Conservation (phyloP, 176 grass and related monocot species). For the Eleusine indica region DNA sequence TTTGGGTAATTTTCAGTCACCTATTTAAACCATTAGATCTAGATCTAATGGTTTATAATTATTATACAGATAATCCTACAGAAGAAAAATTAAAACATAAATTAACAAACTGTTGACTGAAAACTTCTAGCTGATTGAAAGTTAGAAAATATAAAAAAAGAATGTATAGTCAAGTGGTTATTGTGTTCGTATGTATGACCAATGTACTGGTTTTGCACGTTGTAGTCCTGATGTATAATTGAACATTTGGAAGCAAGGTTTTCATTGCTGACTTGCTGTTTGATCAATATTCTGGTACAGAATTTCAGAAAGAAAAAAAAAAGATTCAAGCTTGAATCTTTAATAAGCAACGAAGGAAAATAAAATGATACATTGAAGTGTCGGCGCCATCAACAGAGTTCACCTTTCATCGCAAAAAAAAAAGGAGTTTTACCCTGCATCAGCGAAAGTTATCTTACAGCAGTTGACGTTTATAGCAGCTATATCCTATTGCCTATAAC, state of each 20-base stretch:
- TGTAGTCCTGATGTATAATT: not conserved
- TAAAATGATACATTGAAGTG: not conserved
- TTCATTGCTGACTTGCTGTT: not conserved
- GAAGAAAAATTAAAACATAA: too few species aligned
- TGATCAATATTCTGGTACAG: not conserved
- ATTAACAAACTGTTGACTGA: too few species aligned
- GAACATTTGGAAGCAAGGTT: not conserved
- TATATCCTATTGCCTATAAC: conserved; percentile 15
- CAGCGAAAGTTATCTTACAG: not conserved
- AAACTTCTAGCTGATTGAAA: too few species aligned
- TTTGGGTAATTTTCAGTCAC: too few species aligned
- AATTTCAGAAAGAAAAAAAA: not conserved
- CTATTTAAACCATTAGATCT: too few species aligned
- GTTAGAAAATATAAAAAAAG: too few species aligned
- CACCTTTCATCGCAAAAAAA: too few species aligned
- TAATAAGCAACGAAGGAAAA: not conserved
- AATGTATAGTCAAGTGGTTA: not conserved
- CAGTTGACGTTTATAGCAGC: conserved; percentile 1
- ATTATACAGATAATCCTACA: too few species aligned
- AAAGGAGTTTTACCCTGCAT: not conserved
- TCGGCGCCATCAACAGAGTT: not conserved
- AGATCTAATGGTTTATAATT: too few species aligned
- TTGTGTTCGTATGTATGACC: not conserved
- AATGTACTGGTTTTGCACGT: not conserved
- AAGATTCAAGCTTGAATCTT: too few species aligned